Evolutionary conservation across 495 filamentous ascomycete species (phyloP), one percentile per base, ranked within the genome.

Genomic region (Penicillium subrubescens): DNA sequence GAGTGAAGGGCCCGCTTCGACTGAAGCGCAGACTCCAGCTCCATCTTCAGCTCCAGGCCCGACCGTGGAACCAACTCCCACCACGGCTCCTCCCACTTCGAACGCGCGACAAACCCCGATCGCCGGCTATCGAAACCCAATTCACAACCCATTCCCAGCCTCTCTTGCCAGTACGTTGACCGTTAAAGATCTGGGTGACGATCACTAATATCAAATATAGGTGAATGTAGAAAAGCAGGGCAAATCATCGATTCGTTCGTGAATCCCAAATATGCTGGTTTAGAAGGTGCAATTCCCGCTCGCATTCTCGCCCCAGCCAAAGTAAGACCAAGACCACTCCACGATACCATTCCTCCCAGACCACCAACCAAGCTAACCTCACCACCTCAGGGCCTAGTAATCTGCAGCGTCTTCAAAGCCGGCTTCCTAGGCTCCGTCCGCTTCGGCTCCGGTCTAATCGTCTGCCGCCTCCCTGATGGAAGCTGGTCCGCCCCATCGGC

Each of bases 401-500:
- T 97, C 59, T 86, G 97, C 69, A 96, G 94, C 3, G 91, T 97
- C 51, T 81, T 95, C 73, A 95, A 96, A 81, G 90, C 89, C 61
- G 95, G 93, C 31, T 96, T 97, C 77, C 83, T 97, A 56, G 92
- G 93, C 31, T 93, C 92, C 7, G 88, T 83, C 44, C 89, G 94
- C 53, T 94, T 96, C 70, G 95, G 95, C 59, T 95, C 92, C 57
- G 95, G 95, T 0, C 79, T 99, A 29, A 92, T 98, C 51, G 90
- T 98, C 63, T 92, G 94, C n/a, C 89, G 94, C 50, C 86, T 97
- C 14, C 79, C 87, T 44, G 90, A 97, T 80, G 94, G 93, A 41
- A 83, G 83, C 57, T 99, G 95, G 95, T 94, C 91, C 46, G 94
- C 95, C 2, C 95, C 95, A 4, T 92, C 91, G 10, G 94, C 94